Percentiles rank a stretch among this genome's conserved stretches.
These are phyloP conservation scores for Zasmidium angulare DNA, from an alignment of 2,329 filamentous ascomycete genomes.

Conservation along the genomic window DNA sequence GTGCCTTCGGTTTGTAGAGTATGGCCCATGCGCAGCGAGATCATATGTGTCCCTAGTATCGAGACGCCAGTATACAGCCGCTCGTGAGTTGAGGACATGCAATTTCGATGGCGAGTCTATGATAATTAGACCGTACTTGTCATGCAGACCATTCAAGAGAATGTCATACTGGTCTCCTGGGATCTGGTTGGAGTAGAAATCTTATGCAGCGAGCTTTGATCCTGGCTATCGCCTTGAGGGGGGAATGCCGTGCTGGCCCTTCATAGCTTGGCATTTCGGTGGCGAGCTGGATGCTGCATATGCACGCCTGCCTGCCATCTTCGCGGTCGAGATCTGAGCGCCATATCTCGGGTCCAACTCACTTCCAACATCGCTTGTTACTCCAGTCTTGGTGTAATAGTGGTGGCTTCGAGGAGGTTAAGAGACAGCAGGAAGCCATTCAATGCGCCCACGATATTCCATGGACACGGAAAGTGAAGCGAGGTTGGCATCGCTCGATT, in stretches of 20 bases:
- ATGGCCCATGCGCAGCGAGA: neutral
- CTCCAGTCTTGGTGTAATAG: no score
- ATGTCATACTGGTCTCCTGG: conserved; percentile 6
- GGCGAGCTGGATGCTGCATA: no score
- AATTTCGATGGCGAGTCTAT: conserved; percentile 13
- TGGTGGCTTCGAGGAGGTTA: no score
- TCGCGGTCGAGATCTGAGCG: no score
- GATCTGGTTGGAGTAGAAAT: conserved; percentile 13
- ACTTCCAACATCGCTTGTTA: no score
- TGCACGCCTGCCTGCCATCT: no score
- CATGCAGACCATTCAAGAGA: conserved; percentile 1
- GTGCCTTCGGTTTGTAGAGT: no score
- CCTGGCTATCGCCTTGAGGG: conserved; percentile 37
- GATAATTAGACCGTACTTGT: conserved; percentile 14
- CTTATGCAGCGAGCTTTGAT: conserved; percentile 33
- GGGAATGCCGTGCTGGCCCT: no score
- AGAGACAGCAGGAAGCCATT: no score
- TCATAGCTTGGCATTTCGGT: no score
- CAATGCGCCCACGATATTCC: no score
- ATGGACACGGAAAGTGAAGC: neutral
- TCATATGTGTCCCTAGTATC: conserved; percentile 8
- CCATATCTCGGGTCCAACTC: no score
- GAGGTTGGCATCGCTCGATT: neutral
- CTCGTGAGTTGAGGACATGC: conserved; percentile 9
- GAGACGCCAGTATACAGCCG: conserved; percentile 2